phyloP scores from a whole-genome alignment of 352 stramenopile species.

The Thalassiosira sp. region DNA sequence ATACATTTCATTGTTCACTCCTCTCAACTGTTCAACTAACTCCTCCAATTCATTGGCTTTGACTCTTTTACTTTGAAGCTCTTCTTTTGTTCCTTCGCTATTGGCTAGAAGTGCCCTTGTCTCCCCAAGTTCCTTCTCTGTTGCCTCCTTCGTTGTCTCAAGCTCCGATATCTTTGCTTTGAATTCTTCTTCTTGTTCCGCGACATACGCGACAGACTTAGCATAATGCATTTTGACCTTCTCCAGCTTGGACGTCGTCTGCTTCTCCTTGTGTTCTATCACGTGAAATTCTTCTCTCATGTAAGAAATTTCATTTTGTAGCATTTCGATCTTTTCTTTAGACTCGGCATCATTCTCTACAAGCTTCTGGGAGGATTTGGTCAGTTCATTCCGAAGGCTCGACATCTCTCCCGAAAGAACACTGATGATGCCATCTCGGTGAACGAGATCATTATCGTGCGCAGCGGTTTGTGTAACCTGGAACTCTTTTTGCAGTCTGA shows the following conservation, averaged over 20 bases:
- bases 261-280: conserved; percentile 9
- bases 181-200: background rate
- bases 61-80: conserved; percentile 2
- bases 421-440: conserved; percentile 26
- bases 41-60: conserved; percentile 21
- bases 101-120: background rate
- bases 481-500: conserved; percentile 30
- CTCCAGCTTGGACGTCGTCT: conserved; percentile 7
- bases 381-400: conserved; percentile 12
- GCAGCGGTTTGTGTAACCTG: background rate
- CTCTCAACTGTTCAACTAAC: conserved; percentile 1
- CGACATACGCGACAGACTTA: background rate
- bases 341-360: background rate
- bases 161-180: conserved; percentile 1
- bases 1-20: background rate
- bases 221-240: background rate
- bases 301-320: conserved; percentile 25
- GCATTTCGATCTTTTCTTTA: conserved; percentile 17
- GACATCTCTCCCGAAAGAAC: conserved; percentile 18
- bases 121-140: background rate
- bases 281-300: conserved; percentile 1
- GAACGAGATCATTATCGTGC: conserved; percentile 17
- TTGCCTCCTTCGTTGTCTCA: conserved; percentile 7
- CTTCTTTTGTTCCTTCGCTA: background rate
- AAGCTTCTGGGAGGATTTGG: conserved; percentile 3